These are phyloP conservation scores for Salix brachista DNA, from an alignment of 345 rosid species.

Conservation along the genomic window DNA sequence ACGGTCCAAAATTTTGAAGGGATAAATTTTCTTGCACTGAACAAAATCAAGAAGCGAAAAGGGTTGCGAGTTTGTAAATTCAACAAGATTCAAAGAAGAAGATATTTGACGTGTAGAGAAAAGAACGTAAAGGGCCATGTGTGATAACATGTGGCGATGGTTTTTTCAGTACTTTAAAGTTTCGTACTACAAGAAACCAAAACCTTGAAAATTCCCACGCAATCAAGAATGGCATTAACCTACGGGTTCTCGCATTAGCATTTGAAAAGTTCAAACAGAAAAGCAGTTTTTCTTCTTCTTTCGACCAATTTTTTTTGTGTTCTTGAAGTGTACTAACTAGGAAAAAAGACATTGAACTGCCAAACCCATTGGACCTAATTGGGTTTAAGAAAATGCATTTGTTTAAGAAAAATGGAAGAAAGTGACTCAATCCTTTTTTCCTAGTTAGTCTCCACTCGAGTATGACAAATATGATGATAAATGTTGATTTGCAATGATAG, in stretches of 20 bases:
- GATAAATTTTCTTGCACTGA: background rate
- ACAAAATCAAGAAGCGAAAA: background rate
- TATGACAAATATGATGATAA: no score
- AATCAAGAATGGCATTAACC: background rate
- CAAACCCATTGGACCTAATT: no score
- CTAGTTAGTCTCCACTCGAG: background rate
- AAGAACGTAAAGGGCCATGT: background rate
- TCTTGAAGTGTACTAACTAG: background rate
- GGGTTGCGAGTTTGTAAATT: conserved; percentile 9
- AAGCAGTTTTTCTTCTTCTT: background rate
- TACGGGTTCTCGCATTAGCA: background rate
- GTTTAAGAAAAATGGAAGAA: no score
- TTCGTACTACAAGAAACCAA: background rate
- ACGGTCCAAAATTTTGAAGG: background rate
- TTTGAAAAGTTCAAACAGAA: background rate
- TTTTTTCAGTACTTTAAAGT: conserved; percentile 14
- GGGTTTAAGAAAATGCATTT: no score
- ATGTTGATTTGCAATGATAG: background rate
- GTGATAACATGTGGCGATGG: conserved; percentile 27
- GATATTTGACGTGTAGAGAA: conserved; percentile 15
- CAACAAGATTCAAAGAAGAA: conserved; percentile 2
- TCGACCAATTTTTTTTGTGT: background rate
- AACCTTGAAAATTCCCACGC: background rate
- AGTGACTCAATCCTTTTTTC: background rate
- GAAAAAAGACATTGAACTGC: no score